Conservation (phyloP, 2,329 filamentous ascomycete species). For the Karstenula rhodostoma region DNA sequence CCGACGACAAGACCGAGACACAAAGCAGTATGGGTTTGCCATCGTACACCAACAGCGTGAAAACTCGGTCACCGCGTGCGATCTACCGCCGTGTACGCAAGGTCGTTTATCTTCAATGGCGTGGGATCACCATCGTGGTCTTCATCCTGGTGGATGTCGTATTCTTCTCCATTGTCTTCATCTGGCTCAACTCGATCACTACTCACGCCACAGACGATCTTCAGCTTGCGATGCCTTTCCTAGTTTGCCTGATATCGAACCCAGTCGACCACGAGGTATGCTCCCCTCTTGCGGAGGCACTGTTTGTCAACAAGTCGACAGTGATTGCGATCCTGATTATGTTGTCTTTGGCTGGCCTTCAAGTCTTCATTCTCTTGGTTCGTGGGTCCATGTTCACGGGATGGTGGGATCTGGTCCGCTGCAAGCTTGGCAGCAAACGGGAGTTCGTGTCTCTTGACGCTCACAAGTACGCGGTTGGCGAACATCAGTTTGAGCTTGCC, state of each 20-base stretch:
- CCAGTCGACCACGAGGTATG: constrained; percentile 72
- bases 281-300: constrained; percentile 62
- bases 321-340: constrained; percentile 84
- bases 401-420: constrained; percentile 74
- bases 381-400: constrained; percentile 85
- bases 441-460: constrained; percentile 94
- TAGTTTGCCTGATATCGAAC: constrained; percentile 71
- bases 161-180: constrained; percentile 91
- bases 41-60: constrained; percentile 72
- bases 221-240: constrained; percentile 68
- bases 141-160: constrained; percentile 91
- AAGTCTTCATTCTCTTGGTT: constrained; percentile 82
- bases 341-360: constrained; percentile 82
- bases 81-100: constrained; percentile 87
- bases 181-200: constrained; percentile 76
- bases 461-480: constrained; percentile 37
- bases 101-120: constrained; percentile 92
- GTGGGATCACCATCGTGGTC: constrained; percentile 86
- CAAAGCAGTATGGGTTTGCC: constrained; percentile 72
- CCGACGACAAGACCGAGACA: constrained; percentile 74
- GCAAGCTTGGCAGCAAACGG: constrained; percentile 62
- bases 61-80: constrained; percentile 82
- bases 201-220: constrained; percentile 64
- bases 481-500: constrained; percentile 46
- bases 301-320: constrained; percentile 79